Conservation (phyloP, 768 basidiomycete genomes). For the Phaeotremella skinneri region DNA sequence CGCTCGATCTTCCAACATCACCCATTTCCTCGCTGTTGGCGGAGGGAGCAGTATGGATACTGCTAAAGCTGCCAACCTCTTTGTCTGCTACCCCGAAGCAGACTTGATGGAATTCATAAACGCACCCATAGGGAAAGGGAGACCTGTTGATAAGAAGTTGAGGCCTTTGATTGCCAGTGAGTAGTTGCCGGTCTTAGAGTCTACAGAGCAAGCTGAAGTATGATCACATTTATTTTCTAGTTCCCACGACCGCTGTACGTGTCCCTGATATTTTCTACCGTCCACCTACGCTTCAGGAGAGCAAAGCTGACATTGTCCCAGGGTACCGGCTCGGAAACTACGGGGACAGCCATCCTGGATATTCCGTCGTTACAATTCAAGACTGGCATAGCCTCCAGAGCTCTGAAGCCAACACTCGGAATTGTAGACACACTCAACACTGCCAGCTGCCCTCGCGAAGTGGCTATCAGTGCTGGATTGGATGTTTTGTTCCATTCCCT, state of each 20-base stretch:
- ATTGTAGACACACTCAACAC: conserved; percentile 87
- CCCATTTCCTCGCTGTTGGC: conserved; percentile 67
- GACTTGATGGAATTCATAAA: conserved; percentile 97
- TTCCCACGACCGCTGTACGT: conserved; percentile 64
- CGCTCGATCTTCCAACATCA: conserved; percentile 81
- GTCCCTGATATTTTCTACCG: too few species aligned
- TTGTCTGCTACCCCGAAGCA: conserved; percentile 80
- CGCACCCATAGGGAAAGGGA: conserved; percentile 88
- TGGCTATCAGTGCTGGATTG: conserved; percentile 90
- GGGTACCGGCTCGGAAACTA: conserved; percentile 70
- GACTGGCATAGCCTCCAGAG: conserved; percentile 90
- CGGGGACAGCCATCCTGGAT: conserved; percentile 82
- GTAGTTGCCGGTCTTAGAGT: too few species aligned
- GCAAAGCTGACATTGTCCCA: conserved; percentile 18
- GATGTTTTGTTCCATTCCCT: conserved; percentile 95
- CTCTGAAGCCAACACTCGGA: conserved; percentile 83
- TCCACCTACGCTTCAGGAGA: too few species aligned
- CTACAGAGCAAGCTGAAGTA: neutral
- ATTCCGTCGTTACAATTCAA: conserved; percentile 91
- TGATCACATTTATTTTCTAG: conserved; percentile 1
- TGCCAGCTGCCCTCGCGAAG: conserved; percentile 80
- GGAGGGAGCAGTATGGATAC: conserved; percentile 75
- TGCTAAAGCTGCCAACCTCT: conserved; percentile 88
- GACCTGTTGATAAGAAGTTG: conserved; percentile 71
- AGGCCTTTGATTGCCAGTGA: conserved; percentile 78